These are phyloP conservation scores for Pythium scleroteichum DNA, from an alignment of 352 stramenopile species.

Conservation along the genomic window DNA sequence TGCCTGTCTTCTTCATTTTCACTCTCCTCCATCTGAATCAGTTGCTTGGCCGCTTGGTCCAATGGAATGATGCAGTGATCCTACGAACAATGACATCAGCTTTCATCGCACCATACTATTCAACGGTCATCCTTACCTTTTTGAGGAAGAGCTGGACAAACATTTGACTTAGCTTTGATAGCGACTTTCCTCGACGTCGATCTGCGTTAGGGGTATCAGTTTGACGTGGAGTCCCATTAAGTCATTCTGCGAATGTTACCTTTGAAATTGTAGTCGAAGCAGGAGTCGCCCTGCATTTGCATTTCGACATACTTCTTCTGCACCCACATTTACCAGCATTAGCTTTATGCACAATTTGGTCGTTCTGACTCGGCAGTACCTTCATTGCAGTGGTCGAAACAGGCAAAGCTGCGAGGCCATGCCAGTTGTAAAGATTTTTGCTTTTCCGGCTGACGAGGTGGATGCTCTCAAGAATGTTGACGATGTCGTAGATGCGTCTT, in stretches of 20 bases:
- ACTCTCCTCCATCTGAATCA: conserved; percentile 88
- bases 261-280: conserved; percentile 63
- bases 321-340: too few relatives aligned
- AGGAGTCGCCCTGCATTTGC: conserved; percentile 33
- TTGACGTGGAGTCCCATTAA: too few relatives aligned
- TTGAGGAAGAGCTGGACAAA: conserved; percentile 96
- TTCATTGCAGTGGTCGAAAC: conserved; percentile 75
- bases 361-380: conserved; percentile 37
- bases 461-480: conserved; percentile 97
- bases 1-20: conserved; percentile 73
- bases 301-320: conserved; percentile 43
- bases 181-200: conserved; percentile 76
- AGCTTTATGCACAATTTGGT: too few relatives aligned
- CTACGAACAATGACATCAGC: conserved; percentile 9
- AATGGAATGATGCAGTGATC: conserved; percentile 92
- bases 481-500: conserved; percentile 97
- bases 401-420: conserved; percentile 67
- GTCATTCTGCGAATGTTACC: conserved; percentile 31
- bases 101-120: too few relatives aligned
- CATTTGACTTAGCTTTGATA: conserved; percentile 93
- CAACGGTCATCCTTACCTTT: conserved; percentile 49
- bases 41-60: conserved; percentile 91
- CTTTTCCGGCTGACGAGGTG: conserved; percentile 94
- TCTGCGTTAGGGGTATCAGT: too few relatives aligned
- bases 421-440: conserved; percentile 97